Conservation (phyloP, 768 basidiomycete genomes). For the Mycena galopus region DNA sequence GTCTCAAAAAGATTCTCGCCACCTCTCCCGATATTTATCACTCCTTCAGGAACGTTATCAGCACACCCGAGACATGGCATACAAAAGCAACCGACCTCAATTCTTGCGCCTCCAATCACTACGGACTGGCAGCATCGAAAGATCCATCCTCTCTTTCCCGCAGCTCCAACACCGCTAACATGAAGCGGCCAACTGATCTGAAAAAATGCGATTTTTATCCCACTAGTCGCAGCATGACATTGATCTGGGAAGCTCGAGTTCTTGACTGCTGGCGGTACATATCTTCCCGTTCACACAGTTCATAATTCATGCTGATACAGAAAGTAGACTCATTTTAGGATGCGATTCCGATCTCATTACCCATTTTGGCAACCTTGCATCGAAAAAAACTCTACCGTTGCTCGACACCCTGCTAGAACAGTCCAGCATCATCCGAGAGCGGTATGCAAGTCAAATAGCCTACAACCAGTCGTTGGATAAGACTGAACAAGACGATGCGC, state of each 20-base stretch:
- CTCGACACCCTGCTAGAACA: conserved; percentile 2
- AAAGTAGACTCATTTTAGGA: neutral
- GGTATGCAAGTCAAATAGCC: neutral
- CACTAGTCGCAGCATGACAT: conserved; percentile 38
- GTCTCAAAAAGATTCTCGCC: neutral
- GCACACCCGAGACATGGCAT: conserved; percentile 37
- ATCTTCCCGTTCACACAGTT: neutral
- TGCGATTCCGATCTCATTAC: neutral
- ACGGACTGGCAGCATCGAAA: conserved; percentile 32
- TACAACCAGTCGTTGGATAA: conserved; percentile 1
- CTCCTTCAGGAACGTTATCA: conserved; percentile 33
- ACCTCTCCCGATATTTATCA: neutral
- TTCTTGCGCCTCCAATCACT: conserved; percentile 34
- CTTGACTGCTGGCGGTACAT: conserved; percentile 37
- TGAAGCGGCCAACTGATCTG: conserved; percentile 37
- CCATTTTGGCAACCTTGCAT: neutral
- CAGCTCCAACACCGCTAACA: conserved; percentile 13
- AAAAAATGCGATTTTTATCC: conserved; percentile 41
- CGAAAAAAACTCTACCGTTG: neutral
- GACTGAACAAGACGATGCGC: neutral
- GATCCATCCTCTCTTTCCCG: conserved; percentile 34
- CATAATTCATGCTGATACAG: neutral
- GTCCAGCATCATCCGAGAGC: neutral
- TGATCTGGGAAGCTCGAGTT: conserved; percentile 38
- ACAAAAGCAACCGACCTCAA: conserved; percentile 37